Conservation (phyloP, 768 basidiomycete genomes). For the Scleroderma bovista region DNA sequence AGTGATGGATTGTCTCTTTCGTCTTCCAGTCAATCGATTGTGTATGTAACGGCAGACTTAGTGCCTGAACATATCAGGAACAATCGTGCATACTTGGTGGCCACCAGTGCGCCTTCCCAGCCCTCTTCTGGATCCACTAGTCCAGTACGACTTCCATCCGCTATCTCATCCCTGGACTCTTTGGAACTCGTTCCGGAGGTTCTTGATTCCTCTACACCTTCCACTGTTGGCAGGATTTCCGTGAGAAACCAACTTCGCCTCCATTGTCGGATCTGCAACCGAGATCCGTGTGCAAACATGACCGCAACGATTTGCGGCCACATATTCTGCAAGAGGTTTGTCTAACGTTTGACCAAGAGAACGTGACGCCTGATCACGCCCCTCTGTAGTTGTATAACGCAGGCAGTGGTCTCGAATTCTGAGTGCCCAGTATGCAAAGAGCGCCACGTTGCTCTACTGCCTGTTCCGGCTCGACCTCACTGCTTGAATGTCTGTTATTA, state of each 20-base stretch:
- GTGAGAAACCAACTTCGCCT: constrained; percentile 17
- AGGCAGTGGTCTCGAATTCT: constrained; percentile 39
- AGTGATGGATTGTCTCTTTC: constrained; percentile 6
- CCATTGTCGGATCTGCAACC: constrained; percentile 47
- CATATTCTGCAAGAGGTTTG: constrained; percentile 53
- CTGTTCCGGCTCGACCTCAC: constrained; percentile 47
- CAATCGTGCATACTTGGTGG: constrained; percentile 26
- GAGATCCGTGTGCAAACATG: constrained; percentile 45
- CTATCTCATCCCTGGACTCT: constrained; percentile 19
- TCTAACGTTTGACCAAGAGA: constrained; percentile 1
- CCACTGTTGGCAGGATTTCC: background rate
- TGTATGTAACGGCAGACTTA: constrained; percentile 25
- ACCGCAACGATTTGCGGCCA: constrained; percentile 62
- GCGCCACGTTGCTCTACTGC: constrained; percentile 48
- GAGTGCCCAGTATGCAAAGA: constrained; percentile 49
- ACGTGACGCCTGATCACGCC: background rate
- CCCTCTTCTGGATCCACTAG: constrained; percentile 13
- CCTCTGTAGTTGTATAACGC: constrained; percentile 46
- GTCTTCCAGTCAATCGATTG: constrained; percentile 20
- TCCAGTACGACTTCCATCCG: constrained; percentile 17
- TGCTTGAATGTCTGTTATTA: constrained; percentile 3
- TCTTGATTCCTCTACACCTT: background rate
- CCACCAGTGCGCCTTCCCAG: constrained; percentile 22
- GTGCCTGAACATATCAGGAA: constrained; percentile 28
- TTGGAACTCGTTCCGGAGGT: constrained; percentile 3